These are phyloP conservation scores for Nakaseomyces kungkrabaensis DNA, from an alignment of 1,139 yeast species.

Conservation along the genomic window DNA sequence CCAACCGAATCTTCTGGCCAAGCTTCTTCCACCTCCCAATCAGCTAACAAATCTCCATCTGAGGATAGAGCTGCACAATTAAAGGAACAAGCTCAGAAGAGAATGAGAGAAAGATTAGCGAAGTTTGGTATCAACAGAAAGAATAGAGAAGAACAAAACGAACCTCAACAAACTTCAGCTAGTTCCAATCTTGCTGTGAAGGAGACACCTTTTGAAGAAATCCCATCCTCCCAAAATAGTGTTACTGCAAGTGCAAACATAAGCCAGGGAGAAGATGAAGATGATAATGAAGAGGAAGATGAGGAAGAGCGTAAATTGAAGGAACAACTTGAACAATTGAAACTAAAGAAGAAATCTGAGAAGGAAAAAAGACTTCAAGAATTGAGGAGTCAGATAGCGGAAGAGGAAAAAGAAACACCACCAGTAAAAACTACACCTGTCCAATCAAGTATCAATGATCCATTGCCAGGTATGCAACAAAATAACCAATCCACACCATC, in stretches of 20 bases:
- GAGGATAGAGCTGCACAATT: conserved; percentile 76
- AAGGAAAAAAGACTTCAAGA: conserved; percentile 29
- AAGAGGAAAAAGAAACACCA: conserved; percentile 31
- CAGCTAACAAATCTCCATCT: conserved; percentile 25
- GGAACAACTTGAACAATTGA: conserved; percentile 33
- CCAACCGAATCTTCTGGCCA: conserved; percentile 3
- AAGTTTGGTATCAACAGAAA: conserved; percentile 63
- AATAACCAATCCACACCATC: conserved; percentile 4
- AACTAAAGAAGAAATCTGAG: conserved; percentile 45
- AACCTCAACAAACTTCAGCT: background rate
- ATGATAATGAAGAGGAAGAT: conserved; percentile 31
- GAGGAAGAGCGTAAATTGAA: conserved; percentile 33
- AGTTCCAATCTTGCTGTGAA: background rate
- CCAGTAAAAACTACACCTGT: conserved; percentile 9
- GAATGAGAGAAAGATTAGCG: conserved; percentile 84
- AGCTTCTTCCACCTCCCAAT: conserved; percentile 8
- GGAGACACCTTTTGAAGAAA: conserved; percentile 4
- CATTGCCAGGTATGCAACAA: conserved; percentile 17
- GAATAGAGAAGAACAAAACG: conserved; percentile 13
- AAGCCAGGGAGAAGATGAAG: conserved; percentile 13
- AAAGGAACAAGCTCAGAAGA: conserved; percentile 82
- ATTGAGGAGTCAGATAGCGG: conserved; percentile 33
- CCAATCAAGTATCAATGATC: background rate
- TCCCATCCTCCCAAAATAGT: background rate
- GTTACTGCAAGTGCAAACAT: background rate